Percentiles rank a stretch among this genome's conserved stretches.
Evolutionary conservation across 371 early-diverging fungal species (phyloP).

Genomic region (Rhizopus delemar): DNA sequence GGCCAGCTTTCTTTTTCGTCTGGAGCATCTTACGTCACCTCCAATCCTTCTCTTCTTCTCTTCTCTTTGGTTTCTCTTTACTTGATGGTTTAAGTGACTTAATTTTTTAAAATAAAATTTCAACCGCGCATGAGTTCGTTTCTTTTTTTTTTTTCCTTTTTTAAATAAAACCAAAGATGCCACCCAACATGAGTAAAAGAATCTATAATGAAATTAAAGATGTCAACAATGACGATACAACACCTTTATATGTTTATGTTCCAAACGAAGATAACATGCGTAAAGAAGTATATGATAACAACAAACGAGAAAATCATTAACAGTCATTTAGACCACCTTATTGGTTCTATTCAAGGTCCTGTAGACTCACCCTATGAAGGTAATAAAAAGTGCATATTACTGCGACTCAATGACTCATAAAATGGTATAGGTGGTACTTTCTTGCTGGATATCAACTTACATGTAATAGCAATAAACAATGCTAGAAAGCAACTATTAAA

Average conservation of each 20-base stretch:
- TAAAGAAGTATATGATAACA: background rate
- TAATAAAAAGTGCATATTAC: background rate
- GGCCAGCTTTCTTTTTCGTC: conserved; percentile 9
- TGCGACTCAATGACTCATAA: background rate
- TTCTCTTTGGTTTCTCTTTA: background rate
- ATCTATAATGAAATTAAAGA: conserved; percentile 23
- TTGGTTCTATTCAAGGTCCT: conserved; percentile 31
- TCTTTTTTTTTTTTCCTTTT: conserved; percentile 5
- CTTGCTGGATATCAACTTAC: conserved; percentile 40
- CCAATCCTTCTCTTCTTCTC: background rate
- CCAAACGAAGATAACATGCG: conserved; percentile 7
- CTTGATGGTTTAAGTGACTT: background rate
- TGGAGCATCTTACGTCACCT: conserved; percentile 2
- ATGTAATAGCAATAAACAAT: conserved; percentile 21
- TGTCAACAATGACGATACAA: conserved; percentile 15
- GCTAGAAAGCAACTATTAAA: background rate
- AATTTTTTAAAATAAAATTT: conserved; percentile 2
- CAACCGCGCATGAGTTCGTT: conserved; percentile 2
- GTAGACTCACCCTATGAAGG: conserved; percentile 39
- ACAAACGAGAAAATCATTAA: background rate
- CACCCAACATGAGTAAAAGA: conserved; percentile 19
- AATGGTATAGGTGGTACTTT: conserved; percentile 32
- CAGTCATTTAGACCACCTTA: conserved; percentile 6
- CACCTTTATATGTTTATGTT: conserved; percentile 2
- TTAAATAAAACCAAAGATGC: conserved; percentile 5